Evolutionary conservation across 2,329 filamentous ascomycete genomes (phyloP).

Genomic region (Ophiostoma montium): DNA sequence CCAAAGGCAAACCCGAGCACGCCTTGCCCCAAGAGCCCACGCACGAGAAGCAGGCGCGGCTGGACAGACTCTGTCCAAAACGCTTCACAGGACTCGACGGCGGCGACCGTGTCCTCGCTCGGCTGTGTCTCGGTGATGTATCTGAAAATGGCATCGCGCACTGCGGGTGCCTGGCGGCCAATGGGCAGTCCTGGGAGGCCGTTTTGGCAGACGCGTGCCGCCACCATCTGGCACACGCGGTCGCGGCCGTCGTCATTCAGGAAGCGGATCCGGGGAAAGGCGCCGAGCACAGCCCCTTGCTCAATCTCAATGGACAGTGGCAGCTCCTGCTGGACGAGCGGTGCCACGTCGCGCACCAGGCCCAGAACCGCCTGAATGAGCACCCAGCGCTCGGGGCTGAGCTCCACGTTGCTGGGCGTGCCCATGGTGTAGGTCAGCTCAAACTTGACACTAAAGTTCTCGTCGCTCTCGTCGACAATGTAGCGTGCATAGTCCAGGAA

Average conservation of each 20-base stretch:
- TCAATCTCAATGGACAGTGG: constrained; percentile 29
- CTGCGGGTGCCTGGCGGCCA: background rate
- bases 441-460: constrained; percentile 45
- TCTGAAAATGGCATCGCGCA: background rate
- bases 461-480: constrained; percentile 52
- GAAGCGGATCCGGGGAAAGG: constrained; percentile 36
- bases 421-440: constrained; percentile 52
- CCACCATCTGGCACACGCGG: background rate
- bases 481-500: constrained; percentile 33
- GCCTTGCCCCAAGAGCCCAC: constrained; percentile 41
- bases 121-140: constrained; percentile 29
- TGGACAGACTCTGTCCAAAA: constrained; percentile 25
- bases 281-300: constrained; percentile 14
- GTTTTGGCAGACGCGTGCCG: background rate
- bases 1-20: constrained; percentile 38
- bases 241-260: constrained; percentile 22
- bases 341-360: constrained; percentile 22
- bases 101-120: constrained; percentile 16
- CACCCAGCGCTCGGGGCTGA: constrained; percentile 40
- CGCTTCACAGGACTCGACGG: constrained; percentile 20
- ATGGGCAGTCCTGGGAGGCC: constrained; percentile 19
- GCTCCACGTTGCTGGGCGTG: constrained; percentile 32
- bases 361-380: constrained; percentile 38
- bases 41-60: constrained; percentile 30
- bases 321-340: constrained; percentile 17